phyloP scores from a whole-genome alignment of 345 rosid genomes.

The Eucalyptus marginata region DNA sequence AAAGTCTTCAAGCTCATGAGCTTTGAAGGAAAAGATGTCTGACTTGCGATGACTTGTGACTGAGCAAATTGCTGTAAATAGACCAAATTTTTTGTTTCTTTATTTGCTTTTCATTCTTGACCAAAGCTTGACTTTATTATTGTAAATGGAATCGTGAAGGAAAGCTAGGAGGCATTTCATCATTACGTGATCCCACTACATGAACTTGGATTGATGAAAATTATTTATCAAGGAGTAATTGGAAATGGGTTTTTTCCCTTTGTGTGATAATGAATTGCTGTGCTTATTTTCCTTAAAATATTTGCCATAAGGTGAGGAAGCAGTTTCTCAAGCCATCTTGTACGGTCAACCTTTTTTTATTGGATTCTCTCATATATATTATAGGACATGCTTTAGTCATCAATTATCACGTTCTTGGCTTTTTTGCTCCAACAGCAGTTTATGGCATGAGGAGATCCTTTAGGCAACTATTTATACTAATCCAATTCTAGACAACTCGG shows the following conservation, averaged over 20 bases:
- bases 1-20: not conserved
- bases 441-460: not conserved
- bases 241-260: not conserved
- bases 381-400: not conserved
- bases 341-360: not conserved
- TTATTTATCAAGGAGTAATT: not conserved
- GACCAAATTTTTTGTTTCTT: not conserved
- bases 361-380: not conserved
- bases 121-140: not conserved
- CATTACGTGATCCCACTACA: not conserved
- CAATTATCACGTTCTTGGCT: not conserved
- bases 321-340: not conserved
- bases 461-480: not conserved
- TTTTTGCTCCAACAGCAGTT: not conserved
- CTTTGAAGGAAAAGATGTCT: not conserved
- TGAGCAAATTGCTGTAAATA: not conserved
- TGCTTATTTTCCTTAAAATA: not conserved
- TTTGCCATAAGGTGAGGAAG: not conserved
- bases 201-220: not conserved
- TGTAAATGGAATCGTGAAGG: not conserved
- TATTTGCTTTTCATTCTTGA: not conserved
- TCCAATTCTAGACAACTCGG: not conserved
- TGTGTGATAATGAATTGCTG: not conserved
- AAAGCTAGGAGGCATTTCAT: not conserved
- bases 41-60: not conserved